A percentile compares a stretch with the other conserved stretches of the same genome.
Conservation (phyloP, 352 stramenopile species). For the Achlya hypogyna region DNA sequence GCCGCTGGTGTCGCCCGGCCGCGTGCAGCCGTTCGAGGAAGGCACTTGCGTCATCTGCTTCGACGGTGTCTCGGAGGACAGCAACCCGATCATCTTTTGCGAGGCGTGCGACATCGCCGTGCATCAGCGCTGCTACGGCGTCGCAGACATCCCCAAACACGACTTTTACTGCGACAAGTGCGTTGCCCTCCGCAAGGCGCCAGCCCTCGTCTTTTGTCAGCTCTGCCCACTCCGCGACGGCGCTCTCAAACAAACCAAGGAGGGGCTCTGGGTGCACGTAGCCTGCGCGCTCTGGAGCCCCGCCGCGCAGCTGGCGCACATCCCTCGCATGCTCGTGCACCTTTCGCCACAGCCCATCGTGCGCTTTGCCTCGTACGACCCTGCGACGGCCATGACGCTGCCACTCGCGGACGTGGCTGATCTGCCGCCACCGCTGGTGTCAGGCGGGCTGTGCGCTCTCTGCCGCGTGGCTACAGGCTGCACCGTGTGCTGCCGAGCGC, state of each 20-base stretch:
- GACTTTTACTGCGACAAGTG: conserved; percentile 88
- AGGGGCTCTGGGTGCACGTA: conserved; percentile 84
- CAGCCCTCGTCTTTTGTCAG: conserved; percentile 62
- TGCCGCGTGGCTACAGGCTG: conserved; percentile 69
- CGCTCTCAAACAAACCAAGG: conserved; percentile 78
- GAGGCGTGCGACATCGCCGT: conserved; percentile 84
- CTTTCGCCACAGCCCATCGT: conserved; percentile 10
- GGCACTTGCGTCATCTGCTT: conserved; percentile 86
- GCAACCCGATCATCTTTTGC: conserved; percentile 86
- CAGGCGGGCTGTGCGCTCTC: conserved; percentile 48
- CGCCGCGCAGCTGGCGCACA: conserved; percentile 76
- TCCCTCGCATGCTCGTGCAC: conserved; percentile 41
- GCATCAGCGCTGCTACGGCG: conserved; percentile 83
- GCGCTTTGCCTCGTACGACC: not conserved
- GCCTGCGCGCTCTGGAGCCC: conserved; percentile 85
- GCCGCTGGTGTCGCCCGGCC: conserved; percentile 21
- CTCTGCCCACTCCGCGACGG: conserved; percentile 77
- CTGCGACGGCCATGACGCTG: not conserved
- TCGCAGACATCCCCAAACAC: conserved; percentile 68
- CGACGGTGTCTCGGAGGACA: conserved; percentile 76
- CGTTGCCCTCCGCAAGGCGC: conserved; percentile 37
- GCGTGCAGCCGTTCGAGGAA: conserved; percentile 56
- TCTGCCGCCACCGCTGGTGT: not conserved
- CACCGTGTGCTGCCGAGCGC: conserved; percentile 55
- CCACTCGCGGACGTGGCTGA: not conserved